Evolutionary conservation across 1,139 yeast species (phyloP), one percentile per base, ranked within the genome.

Genomic region (Hanseniaspora gamundiae): DNA sequence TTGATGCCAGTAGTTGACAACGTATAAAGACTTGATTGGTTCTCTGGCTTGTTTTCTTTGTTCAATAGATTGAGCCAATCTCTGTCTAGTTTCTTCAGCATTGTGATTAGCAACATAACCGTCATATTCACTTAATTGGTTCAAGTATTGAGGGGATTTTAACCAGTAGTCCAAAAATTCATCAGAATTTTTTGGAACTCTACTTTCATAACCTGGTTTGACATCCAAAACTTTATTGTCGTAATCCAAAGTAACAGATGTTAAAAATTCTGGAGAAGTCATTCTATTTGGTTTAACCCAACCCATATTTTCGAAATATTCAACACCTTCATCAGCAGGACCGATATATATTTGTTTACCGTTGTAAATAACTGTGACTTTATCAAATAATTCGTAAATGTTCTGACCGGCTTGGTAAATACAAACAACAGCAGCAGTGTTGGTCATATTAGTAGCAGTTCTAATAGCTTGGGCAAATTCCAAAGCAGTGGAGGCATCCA

Each of bases 401-500:
- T 76, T 73, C 57, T 79, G 81, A 58, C 82, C 80, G 39, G 83
- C 82, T 62, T 79, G 86, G 57, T 79, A 78, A 49, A 72, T 68
- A 42, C 81, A 74, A 42, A 78, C 78, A 45, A 79, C 63, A 3
- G 81, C 78, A 22, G 81, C 71, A 42, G 71, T 68, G 47, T 69
- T 68, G 58, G 75, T 60, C 55, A 78, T 60, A 50, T 72, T 73
- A 14, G 85, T 76, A 17, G 77, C 69, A 1, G 79, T 70, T 58
- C 81, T 73, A 39, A 79, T 68, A 43, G 82, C 80, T 56, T 70
- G 73, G 19, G 75, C 68, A 55, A 72, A 79, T 55, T 78, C 85
- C 52, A 79, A 68, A 22, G 86, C 86, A 19, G 86, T 78, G 8
- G 84, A 76, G 20, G 86, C 78, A 65, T 79, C 86, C 48, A 79